Conservation (phyloP, 2,329 filamentous ascomycete genomes). For the Cladophialophora bantiana region DNA sequence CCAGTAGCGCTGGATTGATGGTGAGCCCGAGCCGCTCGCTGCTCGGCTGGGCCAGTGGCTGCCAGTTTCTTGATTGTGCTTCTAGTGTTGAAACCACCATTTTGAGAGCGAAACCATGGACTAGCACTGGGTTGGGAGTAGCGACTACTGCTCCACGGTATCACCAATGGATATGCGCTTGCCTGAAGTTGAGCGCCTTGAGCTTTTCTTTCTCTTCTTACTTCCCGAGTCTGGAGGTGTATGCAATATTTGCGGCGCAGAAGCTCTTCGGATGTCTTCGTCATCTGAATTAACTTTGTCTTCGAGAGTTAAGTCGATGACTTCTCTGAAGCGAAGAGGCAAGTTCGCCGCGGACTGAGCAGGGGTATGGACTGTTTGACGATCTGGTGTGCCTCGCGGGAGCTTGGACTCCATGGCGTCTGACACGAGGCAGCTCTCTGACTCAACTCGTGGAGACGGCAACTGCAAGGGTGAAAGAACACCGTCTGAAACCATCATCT, state of each 20-base stretch:
- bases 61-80: too few relatives aligned
- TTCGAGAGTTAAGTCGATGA: background rate
- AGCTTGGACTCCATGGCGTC: background rate
- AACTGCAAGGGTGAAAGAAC: too few relatives aligned
- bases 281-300: background rate
- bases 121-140: too few relatives aligned
- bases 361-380: background rate
- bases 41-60: too few relatives aligned
- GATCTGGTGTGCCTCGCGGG: background rate
- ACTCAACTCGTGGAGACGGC: background rate
- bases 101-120: too few relatives aligned
- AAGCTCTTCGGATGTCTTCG: background rate
- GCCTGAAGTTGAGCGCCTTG: background rate
- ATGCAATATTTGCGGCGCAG: background rate
- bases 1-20: too few relatives aligned
- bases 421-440: background rate
- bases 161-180: background rate
- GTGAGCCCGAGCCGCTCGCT: too few relatives aligned
- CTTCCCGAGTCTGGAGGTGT: background rate
- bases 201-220: background rate
- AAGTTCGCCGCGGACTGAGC: background rate
- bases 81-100: too few relatives aligned
- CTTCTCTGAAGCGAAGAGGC: background rate
- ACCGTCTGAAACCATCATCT: too few relatives aligned
- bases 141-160: too few relatives aligned